Conservation (phyloP, 225 moss, liverwort and hornwort species). For the Thuidium tamariscinum region DNA sequence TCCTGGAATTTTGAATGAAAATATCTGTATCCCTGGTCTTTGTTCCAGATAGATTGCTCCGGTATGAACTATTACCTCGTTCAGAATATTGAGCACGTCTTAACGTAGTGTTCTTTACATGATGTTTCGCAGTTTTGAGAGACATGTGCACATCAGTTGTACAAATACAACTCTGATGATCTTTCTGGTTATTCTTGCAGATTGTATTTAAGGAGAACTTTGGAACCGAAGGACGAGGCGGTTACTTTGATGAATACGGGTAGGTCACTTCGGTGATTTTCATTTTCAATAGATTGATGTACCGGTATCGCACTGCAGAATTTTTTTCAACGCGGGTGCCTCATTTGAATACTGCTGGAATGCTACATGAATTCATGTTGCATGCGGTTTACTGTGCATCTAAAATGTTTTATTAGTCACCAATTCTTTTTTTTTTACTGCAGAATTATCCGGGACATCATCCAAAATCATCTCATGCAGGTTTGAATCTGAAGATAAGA, state of each 20-base stretch:
- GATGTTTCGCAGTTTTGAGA: background rate
- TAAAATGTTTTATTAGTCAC: background rate
- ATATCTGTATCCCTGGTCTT: background rate
- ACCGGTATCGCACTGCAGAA: background rate
- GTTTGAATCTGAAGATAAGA: background rate
- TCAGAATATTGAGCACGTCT: background rate
- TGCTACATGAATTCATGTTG: background rate
- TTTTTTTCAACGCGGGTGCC: background rate
- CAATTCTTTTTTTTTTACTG: background rate
- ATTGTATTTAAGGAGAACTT: conserved; percentile 89
- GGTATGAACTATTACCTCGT: background rate
- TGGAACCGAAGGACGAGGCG: conserved; percentile 86
- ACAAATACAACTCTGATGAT: background rate
- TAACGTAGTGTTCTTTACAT: background rate
- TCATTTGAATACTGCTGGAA: background rate
- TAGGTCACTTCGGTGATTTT: background rate
- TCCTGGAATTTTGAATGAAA: background rate
- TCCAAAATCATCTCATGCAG: conserved; percentile 88
- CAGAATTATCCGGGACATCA: conserved; percentile 87
- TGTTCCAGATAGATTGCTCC: background rate
- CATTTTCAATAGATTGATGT: background rate
- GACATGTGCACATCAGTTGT: background rate
- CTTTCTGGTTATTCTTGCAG: conserved; percentile 2
- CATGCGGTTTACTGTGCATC: background rate
- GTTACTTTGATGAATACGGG: conserved; percentile 93